phyloP scores from a whole-genome alignment of 495 filamentous ascomycete genomes.

The Podospora didyma region DNA sequence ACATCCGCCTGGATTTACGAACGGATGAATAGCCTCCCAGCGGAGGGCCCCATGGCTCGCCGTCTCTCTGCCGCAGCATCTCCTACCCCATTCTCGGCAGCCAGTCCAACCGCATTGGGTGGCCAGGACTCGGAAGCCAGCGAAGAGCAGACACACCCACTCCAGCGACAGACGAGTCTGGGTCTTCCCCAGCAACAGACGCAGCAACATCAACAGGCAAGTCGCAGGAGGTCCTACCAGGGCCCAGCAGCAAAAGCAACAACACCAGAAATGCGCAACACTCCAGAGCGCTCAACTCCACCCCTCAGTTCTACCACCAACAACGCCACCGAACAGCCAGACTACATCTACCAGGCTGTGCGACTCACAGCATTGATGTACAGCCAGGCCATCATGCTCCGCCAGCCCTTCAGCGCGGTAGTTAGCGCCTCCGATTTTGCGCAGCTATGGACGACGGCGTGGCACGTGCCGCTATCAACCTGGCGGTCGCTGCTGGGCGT shows the following conservation, averaged over 20 bases:
- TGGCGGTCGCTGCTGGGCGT: conserved; percentile 33
- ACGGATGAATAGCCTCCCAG: conserved; percentile 23
- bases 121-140: neutral
- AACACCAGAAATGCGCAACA: neutral
- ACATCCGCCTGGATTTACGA: conserved; percentile 34
- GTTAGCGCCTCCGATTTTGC: conserved; percentile 20
- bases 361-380: conserved; percentile 32
- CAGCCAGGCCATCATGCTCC: conserved; percentile 26
- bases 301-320: neutral
- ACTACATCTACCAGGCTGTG: conserved; percentile 32
- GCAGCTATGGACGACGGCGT: conserved; percentile 33
- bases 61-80: conserved; percentile 7
- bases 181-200: conserved; percentile 2
- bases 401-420: conserved; percentile 23
- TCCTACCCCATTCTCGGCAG: neutral
- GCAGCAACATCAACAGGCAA: neutral
- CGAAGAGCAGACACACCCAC: conserved; percentile 1
- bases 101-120: neutral
- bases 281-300: neutral
- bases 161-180: conserved; percentile 2
- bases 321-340: conserved; percentile 5
- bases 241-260: neutral
- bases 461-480: conserved; percentile 28
- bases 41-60: conserved; percentile 10
- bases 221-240: neutral